A percentile compares a stretch with the other conserved stretches of the same genome.
Conservation (phyloP, 2,329 filamentous ascomycete species). For the Penicillium sp. region DNA sequence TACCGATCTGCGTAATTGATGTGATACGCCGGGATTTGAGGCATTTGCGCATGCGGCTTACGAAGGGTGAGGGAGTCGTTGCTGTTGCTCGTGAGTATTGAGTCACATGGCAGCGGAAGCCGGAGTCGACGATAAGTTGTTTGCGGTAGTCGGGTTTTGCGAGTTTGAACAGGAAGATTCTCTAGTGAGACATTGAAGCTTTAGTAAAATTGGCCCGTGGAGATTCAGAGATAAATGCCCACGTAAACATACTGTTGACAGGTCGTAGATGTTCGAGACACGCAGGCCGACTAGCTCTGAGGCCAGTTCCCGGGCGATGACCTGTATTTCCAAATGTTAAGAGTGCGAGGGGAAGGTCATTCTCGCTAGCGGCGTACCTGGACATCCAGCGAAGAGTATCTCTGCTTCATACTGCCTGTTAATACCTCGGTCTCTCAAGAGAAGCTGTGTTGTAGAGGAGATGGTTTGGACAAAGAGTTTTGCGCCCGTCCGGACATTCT, state of each 20-base stretch:
- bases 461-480: constrained; percentile 21
- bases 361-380: constrained; percentile 47
- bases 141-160: constrained; percentile 86
- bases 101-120: constrained; percentile 94
- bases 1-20: constrained; percentile 81
- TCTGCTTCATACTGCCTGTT: constrained; percentile 58
- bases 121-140: constrained; percentile 90
- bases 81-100: constrained; percentile 87
- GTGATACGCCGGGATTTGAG: constrained; percentile 87
- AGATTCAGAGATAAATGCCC: not conserved
- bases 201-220: constrained; percentile 19
- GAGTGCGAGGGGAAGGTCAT: not conserved
- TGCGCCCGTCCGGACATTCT: constrained; percentile 11
- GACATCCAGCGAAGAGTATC: constrained; percentile 63
- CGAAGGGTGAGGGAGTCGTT: constrained; percentile 81
- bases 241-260: constrained; percentile 69
- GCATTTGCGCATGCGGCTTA: constrained; percentile 81
- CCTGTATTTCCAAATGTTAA: constrained; percentile 56
- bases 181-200: constrained; percentile 45
- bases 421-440: constrained; percentile 17
- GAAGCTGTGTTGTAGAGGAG: constrained; percentile 16
- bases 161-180: constrained; percentile 95
- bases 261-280: constrained; percentile 92
- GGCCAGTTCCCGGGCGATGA: constrained; percentile 92
- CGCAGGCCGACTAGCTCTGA: constrained; percentile 75